Percentiles rank a stretch among this genome's conserved stretches.
Conservation (phyloP, 257 asterid genomes). For the Eucommia ulmoides region DNA sequence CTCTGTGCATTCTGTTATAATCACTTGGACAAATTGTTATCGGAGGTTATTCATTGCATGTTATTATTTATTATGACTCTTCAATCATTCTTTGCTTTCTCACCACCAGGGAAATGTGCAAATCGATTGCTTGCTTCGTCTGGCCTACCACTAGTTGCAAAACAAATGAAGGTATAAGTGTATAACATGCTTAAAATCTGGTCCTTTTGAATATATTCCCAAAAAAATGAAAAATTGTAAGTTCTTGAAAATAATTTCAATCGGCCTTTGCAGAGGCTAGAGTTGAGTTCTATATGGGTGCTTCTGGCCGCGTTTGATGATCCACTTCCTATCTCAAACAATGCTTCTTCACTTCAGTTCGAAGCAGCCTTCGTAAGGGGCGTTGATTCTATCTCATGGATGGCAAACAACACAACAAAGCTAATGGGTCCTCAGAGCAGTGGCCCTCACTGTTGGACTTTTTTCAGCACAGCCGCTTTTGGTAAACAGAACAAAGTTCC, state of each 20-base stretch:
- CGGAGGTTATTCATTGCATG: not conserved
- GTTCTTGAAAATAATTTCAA: too few relatives aligned
- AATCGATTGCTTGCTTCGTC: slow-evolving; percentile 80
- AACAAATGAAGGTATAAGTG: slow-evolving; percentile 97
- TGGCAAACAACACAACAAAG: slow-evolving; percentile 68
- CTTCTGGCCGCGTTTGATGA: slow-evolving; percentile 88
- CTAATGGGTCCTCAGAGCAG: slow-evolving; percentile 35
- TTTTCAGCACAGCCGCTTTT: slow-evolving; percentile 71
- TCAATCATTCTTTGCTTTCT: not conserved
- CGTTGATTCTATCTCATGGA: slow-evolving; percentile 85
- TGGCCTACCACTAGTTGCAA: slow-evolving; percentile 88
- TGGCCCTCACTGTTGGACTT: slow-evolving; percentile 84
- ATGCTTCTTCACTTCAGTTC: slow-evolving; percentile 29
- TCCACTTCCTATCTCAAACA: slow-evolving; percentile 53
- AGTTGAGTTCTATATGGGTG: slow-evolving; percentile 91
- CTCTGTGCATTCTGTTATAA: too few relatives aligned
- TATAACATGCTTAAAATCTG: too few relatives aligned
- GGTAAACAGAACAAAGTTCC: slow-evolving; percentile 87
- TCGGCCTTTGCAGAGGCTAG: slow-evolving; percentile 63
- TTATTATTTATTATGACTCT: not conserved
- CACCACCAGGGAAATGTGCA: slow-evolving; percentile 86
- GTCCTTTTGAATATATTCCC: too few relatives aligned
- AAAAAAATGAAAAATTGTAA: too few relatives aligned
- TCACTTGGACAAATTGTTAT: too few relatives aligned
- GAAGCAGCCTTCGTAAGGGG: slow-evolving; percentile 94